Base-by-base conservation (phyloP, 352 stramenopile genomes). In the Hyaloperonospora brassicae region DNA sequence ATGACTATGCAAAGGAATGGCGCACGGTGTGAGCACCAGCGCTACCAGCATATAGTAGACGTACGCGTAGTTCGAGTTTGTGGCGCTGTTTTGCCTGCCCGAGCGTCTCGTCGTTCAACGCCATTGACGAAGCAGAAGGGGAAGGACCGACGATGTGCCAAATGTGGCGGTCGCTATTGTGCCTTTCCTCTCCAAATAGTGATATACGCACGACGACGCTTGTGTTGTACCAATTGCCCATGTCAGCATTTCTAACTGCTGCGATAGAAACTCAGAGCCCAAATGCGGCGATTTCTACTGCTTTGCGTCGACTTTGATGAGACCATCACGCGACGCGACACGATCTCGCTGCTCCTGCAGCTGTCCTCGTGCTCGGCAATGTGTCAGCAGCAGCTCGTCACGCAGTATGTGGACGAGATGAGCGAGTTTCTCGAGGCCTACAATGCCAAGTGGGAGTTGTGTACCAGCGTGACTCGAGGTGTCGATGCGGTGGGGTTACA, bases 11-110 rank as follows among this genome's bases (percentile, higher is more conserved):
- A 17, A 17, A 4, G 27, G 8, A 34, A 8, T 8, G 27, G 4
- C 27, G 27, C 27, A 34, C 8, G 4, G 27, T 34, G 27, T 8
- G 8, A 34, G 8, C 27, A 34, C 27, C 4, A 34, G 27, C 4
- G 27, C 4, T 34, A 9, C 27, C 4, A 34, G 27, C 27, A 8
- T 34, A 4, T 34, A 47, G 6, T 14, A 65, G 54, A 71, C 79
- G 47, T 63, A 93, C 84, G 4, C 84, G 76, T 45, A 86, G 55
- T 57, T 93, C 84, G 13, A 93, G 79, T 64, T 93, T 93, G 63
- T 93, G 84, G 30, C 84, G 84, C 57, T 93, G 84, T 64, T 91
- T 93, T 48, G 80, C 62, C 61, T 93, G 81, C n/a, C 84, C 79
- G 2, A 64, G 55, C 39, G 77, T 91, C 76, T 93, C 80, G 40